Base-by-base conservation (phyloP, 441 rosid genomes). In the Jatropha podagrica region DNA sequence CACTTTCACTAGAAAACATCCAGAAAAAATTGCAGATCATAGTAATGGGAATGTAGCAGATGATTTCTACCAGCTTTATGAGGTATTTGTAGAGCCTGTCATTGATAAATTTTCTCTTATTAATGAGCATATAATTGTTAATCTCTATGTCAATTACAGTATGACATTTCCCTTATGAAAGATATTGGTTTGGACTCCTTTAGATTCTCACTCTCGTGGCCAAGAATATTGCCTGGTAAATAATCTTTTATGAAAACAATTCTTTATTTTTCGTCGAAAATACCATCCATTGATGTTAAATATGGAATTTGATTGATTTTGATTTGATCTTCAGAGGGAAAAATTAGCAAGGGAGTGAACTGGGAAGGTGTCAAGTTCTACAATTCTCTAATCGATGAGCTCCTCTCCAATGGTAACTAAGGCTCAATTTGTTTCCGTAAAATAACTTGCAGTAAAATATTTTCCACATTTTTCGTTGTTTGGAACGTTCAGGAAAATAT, bases 381-480 rank as follows among this genome's bases (percentile, higher is more conserved):
- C 77, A 65, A 74, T 62, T n/a, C 11, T 23, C 61, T 91, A 71
- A 89, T 91, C 66, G 76, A 89, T 18, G 84, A 78, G 66, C 88
- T 85, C 37, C 66, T 86, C 13, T 60, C 73, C 10, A 83, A 80
- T 2, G 88, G 88, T 88, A n/a, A 66, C 20, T 18, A 54, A 54
- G 55, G 32, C 32, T 32, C 32, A 32, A 2, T 32, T 32, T 32
- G 32, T 32, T 32, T 42, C 6, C 9, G 4, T 42, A 42, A 42
- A 42, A 5, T 5, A 42, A 42, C 9, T 4, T 42, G 46, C 4
- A 42, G 4, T 1, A 8, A 42, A 42, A 42, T 42, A 32, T 32
- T 32, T 42, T 42, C 4, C 46, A 42, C 46, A 42, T 1, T 42
- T 23, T 42, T 3, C 9, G 4, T 4, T 5, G 46, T 42, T 4